Evolutionary conservation across 2,329 filamentous ascomycete genomes (phyloP), one percentile per base, ranked within the genome.

Genomic region (Monosporascus sp.): DNA sequence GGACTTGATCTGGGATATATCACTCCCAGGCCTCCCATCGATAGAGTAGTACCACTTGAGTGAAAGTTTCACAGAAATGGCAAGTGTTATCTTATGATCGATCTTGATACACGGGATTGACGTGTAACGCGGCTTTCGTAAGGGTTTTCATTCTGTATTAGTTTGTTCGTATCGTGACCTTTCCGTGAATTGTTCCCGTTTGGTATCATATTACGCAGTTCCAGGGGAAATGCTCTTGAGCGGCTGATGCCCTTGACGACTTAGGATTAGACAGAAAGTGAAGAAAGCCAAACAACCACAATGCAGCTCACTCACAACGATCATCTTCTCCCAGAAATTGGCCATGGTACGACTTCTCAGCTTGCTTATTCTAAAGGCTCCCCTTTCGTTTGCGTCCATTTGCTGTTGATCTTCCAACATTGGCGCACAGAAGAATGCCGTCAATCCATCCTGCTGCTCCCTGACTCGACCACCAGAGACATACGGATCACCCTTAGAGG

Each of bases 401-500:
- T 9, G 5, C 17, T 31, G 24, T 24, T 20, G 2, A 46, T 43
- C 40, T 43, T 43, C 40, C 40, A 43, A 14, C 18, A 15, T 46
- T 17, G 6, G 31, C 31, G 47, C 63, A 62, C 8, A 37, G 18
- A 37, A 38, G 18, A 37, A 49, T 38, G 3, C 11, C 4, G 18
- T 37, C 37, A 37, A 17, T 37, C 18, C 31, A 37, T n/a, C 37
- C 47, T 24, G 31, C 37, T 40, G 31, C 26, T 18, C 49, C 38
- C 43, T 37, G 50, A 7, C 5, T 40, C 28, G 22, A 40, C 35
- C 35, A 37, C 41, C 24, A 44, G 26, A 22, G 44, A 47, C 17
- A 45, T 22, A n/a, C 47, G 43, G 51, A 9, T 24, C 57, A 38
- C 48, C 58, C 14, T 53, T 54, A 4, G 63, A 65, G 38, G 65